phyloP scores from a whole-genome alignment of 2,329 filamentous ascomycete genomes.

The Fusarium ramigenum region DNA sequence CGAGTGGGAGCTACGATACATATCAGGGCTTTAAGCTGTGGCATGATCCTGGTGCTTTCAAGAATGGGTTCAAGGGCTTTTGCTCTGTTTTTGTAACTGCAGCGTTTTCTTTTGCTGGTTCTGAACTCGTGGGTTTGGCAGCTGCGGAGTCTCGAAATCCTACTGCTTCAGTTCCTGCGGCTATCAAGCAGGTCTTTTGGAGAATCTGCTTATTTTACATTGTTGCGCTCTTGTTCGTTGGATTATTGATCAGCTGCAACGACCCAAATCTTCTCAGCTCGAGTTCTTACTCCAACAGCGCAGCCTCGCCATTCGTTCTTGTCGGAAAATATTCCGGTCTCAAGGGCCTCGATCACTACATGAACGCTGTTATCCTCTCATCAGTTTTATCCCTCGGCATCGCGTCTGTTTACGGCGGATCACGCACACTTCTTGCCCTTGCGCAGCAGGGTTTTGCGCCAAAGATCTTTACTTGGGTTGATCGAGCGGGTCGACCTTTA shows the following conservation, averaged over 20 bases:
- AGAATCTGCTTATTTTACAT: constrained; percentile 61
- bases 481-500: constrained; percentile 62
- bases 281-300: constrained; percentile 30
- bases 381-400: constrained; percentile 65
- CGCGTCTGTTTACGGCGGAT: constrained; percentile 64
- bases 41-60: constrained; percentile 60
- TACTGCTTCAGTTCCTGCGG: constrained; percentile 76
- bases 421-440: constrained; percentile 63
- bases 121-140: constrained; percentile 74
- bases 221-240: constrained; percentile 58
- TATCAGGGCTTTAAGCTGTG: constrained; percentile 54
- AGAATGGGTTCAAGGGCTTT: constrained; percentile 77
- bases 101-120: constrained; percentile 74
- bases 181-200: constrained; percentile 77
- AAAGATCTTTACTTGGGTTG: constrained; percentile 62
- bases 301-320: constrained; percentile 60
- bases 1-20: constrained; percentile 52
- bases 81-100: constrained; percentile 76
- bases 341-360: constrained; percentile 58
- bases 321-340: constrained; percentile 60
- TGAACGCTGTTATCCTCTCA: constrained; percentile 64
- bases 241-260: constrained; percentile 55
- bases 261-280: constrained; percentile 54
- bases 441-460: constrained; percentile 65
- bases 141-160: constrained; percentile 75